Evolutionary conservation across 495 filamentous ascomycete species (phyloP).

Genomic region (Penicillium steckii): DNA sequence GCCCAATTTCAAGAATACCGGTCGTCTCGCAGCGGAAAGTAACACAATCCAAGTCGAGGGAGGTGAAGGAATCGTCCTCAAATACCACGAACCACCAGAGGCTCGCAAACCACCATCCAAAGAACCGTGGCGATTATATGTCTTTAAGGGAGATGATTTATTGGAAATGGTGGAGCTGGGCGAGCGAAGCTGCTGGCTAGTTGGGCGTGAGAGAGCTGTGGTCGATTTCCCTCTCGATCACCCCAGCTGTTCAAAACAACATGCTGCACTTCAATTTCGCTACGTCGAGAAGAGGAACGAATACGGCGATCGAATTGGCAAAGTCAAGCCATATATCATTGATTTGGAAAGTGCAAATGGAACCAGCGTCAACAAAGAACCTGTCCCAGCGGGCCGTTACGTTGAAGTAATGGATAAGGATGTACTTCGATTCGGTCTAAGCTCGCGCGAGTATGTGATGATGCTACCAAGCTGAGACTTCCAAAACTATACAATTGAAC

Average conservation of each 20-base stretch:
- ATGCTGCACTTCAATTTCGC: conserved; percentile 93
- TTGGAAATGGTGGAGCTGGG: conserved; percentile 76
- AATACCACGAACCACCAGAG: conserved; percentile 95
- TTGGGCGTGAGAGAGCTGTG: conserved; percentile 76
- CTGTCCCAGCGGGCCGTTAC: conserved; percentile 71
- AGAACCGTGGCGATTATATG: conserved; percentile 83
- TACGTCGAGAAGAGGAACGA: conserved; percentile 80
- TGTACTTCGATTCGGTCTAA: conserved; percentile 81
- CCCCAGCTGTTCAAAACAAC: conserved; percentile 89
- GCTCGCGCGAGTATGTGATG: conserved; percentile 82
- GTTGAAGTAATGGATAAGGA: conserved; percentile 87
- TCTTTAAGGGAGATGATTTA: conserved; percentile 83
- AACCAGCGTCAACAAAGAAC: conserved; percentile 75
- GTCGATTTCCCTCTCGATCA: conserved; percentile 85
- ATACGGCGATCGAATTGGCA: conserved; percentile 76
- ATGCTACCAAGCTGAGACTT: conserved; percentile 53
- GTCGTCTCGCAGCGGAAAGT: conserved; percentile 81
- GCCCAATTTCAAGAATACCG: conserved; percentile 80
- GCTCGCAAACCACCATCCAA: conserved; percentile 80
- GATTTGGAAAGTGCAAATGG: conserved; percentile 95
- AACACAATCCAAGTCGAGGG: conserved; percentile 76
- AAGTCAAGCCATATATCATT: conserved; percentile 86
- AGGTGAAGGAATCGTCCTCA: conserved; percentile 65
- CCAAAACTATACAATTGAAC: not conserved
- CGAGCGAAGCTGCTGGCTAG: conserved; percentile 81